Base-by-base conservation (phyloP, 345 rosid genomes). In the Microcos paniculata region DNA sequence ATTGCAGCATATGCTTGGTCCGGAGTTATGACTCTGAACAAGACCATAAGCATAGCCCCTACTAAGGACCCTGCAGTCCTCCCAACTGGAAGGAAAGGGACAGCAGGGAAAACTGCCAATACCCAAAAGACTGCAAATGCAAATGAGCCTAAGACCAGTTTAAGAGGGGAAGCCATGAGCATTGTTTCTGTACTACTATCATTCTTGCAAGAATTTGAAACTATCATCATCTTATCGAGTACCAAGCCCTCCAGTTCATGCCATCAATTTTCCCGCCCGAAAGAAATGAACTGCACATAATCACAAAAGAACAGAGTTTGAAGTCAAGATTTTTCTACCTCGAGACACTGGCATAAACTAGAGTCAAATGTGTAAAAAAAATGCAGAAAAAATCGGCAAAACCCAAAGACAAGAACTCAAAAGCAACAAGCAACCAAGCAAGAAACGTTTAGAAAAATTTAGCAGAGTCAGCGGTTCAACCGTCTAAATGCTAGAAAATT, bases 51-150 rank as follows among this genome's bases (percentile, higher is more conserved):
- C 90, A 90, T 87, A 14, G 91, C 97, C 14, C 97, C 97, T 0
- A 92, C 77, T 3, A 92, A 90, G 33, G 98, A 90, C 38, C 98
- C 98, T 1, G 98, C 98, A 3, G 98, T 92, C 74, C 97, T 84
- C 69, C 98, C 98, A 28, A 92, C 80, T 13, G 98, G 97, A 28
- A 94, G 74, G 61, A 87, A 85, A 0, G 97, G 97, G 3, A 90
- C 91, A 1, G 97, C 85, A 0, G 97, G 93, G 79, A 94, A 92
- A 75, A 94, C 95, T 3, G 98, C 97, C 61, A 91, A 68, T 13
- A 92, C 78, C 97, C 97, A 94, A 88, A 92, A 94, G 26, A 87
- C 57, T 46, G 84, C 89, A 52, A 92, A 92, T 67, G 97, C 95
- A 2, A 84, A 23, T 11, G 92, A 89, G 12, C 98, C 98, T 23